phyloP scores from a whole-genome alignment of 2,329 filamentous ascomycete genomes.

The Arthrobotrys sinensis region DNA sequence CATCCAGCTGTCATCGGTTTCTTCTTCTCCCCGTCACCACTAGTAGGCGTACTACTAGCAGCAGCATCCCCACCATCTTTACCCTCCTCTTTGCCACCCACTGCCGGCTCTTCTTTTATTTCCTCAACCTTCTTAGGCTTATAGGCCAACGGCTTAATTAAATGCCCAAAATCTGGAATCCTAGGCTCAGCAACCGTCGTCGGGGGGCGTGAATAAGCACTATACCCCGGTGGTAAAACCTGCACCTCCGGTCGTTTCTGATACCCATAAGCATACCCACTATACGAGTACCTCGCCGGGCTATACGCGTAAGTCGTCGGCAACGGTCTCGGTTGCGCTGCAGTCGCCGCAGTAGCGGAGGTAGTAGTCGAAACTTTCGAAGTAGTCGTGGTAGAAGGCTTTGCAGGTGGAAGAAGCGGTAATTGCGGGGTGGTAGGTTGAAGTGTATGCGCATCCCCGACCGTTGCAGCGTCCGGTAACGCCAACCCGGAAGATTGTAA shows the following conservation, averaged over 20 bases:
- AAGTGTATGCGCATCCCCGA: slow-evolving; percentile 27
- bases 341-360: background rate
- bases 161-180: slow-evolving; percentile 37
- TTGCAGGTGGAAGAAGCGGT: slow-evolving; percentile 15
- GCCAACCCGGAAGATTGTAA: slow-evolving; percentile 33
- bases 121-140: slow-evolving; percentile 27
- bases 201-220: slow-evolving; percentile 40
- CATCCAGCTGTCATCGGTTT: slow-evolving; percentile 6
- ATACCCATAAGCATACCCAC: slow-evolving; percentile 39
- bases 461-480: background rate
- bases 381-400: background rate
- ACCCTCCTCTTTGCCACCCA: background rate
- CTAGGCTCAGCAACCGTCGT: slow-evolving; percentile 5
- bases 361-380: background rate
- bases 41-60: background rate
- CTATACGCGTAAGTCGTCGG: slow-evolving; percentile 32
- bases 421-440: slow-evolving; percentile 5
- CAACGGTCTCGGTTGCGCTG: background rate
- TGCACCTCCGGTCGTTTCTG: slow-evolving; percentile 41
- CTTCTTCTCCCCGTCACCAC: slow-evolving; percentile 5
- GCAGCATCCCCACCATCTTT: background rate
- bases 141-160: slow-evolving; percentile 51
- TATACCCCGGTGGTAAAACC: slow-evolving; percentile 53
- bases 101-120: background rate
- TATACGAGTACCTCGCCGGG: slow-evolving; percentile 46